phyloP scores from a whole-genome alignment of 2,329 filamentous ascomycete species.

The Shiraia sp. region DNA sequence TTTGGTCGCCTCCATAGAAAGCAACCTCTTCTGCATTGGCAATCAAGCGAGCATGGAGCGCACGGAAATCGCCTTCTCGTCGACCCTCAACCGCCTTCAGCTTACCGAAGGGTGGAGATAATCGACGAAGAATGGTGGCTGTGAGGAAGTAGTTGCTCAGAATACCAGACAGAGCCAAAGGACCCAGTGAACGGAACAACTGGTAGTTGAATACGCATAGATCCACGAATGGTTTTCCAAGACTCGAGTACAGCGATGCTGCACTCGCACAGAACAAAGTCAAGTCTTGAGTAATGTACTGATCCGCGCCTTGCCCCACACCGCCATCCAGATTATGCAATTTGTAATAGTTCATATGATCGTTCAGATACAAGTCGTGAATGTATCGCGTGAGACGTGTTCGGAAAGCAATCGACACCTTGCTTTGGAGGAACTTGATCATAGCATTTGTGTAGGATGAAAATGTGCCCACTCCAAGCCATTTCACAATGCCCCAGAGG shows the following conservation, averaged over 20 bases:
- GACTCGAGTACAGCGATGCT: slow-evolving; percentile 88
- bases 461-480: slow-evolving; percentile 90
- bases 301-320: slow-evolving; percentile 87
- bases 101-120: slow-evolving; percentile 96
- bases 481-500: slow-evolving; percentile 86
- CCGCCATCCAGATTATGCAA: slow-evolving; percentile 90
- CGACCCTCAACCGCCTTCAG: slow-evolving; percentile 94
- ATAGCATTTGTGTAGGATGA: slow-evolving; percentile 98
- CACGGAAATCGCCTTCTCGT: slow-evolving; percentile 93
- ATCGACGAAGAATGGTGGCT: slow-evolving; percentile 80
- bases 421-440: slow-evolving; percentile 98
- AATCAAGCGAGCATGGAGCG: slow-evolving; percentile 86
- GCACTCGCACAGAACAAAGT: slow-evolving; percentile 94
- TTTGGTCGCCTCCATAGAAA: slow-evolving; percentile 94
- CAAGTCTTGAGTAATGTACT: slow-evolving; percentile 96
- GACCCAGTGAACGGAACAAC: slow-evolving; percentile 87
- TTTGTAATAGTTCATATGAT: slow-evolving; percentile 96
- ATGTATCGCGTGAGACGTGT: slow-evolving; percentile 95
- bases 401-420: slow-evolving; percentile 97
- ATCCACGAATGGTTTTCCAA: slow-evolving; percentile 98
- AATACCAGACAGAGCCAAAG: slow-evolving; percentile 81
- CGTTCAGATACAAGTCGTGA: slow-evolving; percentile 93
- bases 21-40: slow-evolving; percentile 97
- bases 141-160: slow-evolving; percentile 93
- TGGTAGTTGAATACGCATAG: slow-evolving; percentile 98